Base-by-base conservation (phyloP, 192 early-diverging fungal species). In the Endogone sp. region DNA sequence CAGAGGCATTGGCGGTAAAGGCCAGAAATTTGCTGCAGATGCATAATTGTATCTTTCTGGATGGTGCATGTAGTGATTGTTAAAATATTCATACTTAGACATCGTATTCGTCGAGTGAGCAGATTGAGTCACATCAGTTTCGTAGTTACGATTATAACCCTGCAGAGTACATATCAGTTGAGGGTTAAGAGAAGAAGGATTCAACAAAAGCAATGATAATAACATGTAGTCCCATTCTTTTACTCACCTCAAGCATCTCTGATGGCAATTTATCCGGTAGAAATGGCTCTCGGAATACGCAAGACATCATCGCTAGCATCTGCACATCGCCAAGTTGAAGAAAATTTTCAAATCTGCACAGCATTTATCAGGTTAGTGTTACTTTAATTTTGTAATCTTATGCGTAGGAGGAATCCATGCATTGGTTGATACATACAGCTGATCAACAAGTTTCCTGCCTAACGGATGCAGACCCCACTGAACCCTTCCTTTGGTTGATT, bases 391-490 rank as follows among this genome's bases (percentile, higher is more conserved):
- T 16, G 8, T 49, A 49, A 49, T 60, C 22, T 28, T 60, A 60
- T 23, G 10, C 59, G 27, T 26, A n/a, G n/a, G n/a, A n/a, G n/a
- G n/a, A n/a, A n/a, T n/a, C n/a, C n/a, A n/a, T n/a, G n/a, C n/a
- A n/a, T n/a, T n/a, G n/a, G n/a, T 60, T 28, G 64, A 29, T 60
- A 77, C 85, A 66, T 83, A 87, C 86, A 88, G 62, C 29, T 77
- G 68, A 49, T 79, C 77, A 1, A 81, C 86, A 63, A 85, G 76
- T 60, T 73, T 73, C 44, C 72, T 68, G 20, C 88, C 88, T 21
- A 89, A 67, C 6, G 88, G 88, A 73, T 89, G 88, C 13, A 69
- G 70, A 56, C 85, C 84, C 88, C 88, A 90, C 27, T 73, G 65
- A 2, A 88, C 80, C n/a, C 76, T 76, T 29, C 75, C 71, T 58